Evolutionary conservation across 176 grass and related monocot genomes (phyloP).

Genomic region (Microstegium vimineum): DNA sequence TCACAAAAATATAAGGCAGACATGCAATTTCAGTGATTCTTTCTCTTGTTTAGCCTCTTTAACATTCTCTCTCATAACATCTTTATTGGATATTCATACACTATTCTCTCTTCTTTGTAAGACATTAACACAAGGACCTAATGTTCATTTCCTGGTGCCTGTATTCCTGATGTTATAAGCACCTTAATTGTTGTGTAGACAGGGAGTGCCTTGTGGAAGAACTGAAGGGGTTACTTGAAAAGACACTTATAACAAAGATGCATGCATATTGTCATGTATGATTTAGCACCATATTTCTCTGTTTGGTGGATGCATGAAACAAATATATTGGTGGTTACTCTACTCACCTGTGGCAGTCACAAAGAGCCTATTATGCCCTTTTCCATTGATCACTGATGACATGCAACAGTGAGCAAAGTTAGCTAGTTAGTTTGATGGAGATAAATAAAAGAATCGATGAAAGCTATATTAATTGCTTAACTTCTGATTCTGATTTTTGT

Average conservation of each 20-base stretch:
- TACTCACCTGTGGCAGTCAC: background rate
- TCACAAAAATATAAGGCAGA: background rate
- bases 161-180: background rate
- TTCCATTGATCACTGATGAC: background rate
- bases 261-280: background rate
- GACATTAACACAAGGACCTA: background rate
- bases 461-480: background rate
- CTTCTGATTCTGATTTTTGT: background rate
- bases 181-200: background rate
- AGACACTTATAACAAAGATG: background rate
- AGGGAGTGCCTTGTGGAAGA: background rate
- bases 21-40: background rate
- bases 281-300: background rate
- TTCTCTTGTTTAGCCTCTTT: background rate
- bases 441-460: constrained; percentile 12
- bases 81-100: background rate
- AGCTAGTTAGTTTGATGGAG: background rate
- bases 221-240: background rate
- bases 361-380: background rate
- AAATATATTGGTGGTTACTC: background rate
- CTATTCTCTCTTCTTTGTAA: background rate
- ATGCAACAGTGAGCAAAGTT: background rate
- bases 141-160: background rate
- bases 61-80: background rate
- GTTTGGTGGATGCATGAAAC: background rate